These are phyloP conservation scores for Suzukiozyma palmioleophila DNA, from an alignment of 1,139 yeast genomes.

Conservation along the genomic window DNA sequence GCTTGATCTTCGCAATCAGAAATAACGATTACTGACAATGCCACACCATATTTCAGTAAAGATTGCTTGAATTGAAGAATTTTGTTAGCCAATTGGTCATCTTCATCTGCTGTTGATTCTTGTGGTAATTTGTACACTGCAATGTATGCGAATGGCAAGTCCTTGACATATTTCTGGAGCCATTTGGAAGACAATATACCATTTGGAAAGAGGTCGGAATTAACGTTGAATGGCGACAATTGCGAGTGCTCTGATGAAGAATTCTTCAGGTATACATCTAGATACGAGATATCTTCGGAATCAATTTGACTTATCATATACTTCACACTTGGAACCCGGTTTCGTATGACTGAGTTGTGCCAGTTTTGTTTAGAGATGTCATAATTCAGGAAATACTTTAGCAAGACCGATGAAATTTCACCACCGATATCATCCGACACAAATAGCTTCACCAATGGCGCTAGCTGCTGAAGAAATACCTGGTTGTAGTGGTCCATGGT, in stretches of 20 bases:
- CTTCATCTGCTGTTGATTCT: slow-evolving; percentile 13
- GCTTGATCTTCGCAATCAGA: slow-evolving; percentile 11
- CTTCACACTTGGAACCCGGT: slow-evolving; percentile 32
- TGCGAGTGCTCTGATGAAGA: slow-evolving; percentile 19
- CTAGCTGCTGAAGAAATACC: slow-evolving; percentile 26
- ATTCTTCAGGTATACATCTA: slow-evolving; percentile 1
- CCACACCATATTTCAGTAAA: slow-evolving; percentile 17
- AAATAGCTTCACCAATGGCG: slow-evolving; percentile 27
- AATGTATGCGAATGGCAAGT: slow-evolving; percentile 34
- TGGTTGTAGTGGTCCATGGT: slow-evolving; percentile 30
- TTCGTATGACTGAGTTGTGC: slow-evolving; percentile 39
- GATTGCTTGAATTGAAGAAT: slow-evolving; percentile 17
- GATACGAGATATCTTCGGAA: neutral
- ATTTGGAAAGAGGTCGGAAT: slow-evolving; percentile 39
- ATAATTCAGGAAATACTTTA: slow-evolving; percentile 13
- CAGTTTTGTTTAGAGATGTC: slow-evolving; percentile 24
- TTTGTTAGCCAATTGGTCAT: slow-evolving; percentile 14
- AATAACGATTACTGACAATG: slow-evolving; percentile 27
- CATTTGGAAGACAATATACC: slow-evolving; percentile 35
- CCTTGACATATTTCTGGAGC: slow-evolving; percentile 31
- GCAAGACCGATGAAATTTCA: slow-evolving; percentile 5
- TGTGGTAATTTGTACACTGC: slow-evolving; percentile 17
- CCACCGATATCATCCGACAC: slow-evolving; percentile 9
- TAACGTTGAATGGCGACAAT: slow-evolving; percentile 34
- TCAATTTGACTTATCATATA: slow-evolving; percentile 20